Evolutionary conservation across 352 stramenopile species (phyloP).

Genomic region (Phytophthora podocarpi): DNA sequence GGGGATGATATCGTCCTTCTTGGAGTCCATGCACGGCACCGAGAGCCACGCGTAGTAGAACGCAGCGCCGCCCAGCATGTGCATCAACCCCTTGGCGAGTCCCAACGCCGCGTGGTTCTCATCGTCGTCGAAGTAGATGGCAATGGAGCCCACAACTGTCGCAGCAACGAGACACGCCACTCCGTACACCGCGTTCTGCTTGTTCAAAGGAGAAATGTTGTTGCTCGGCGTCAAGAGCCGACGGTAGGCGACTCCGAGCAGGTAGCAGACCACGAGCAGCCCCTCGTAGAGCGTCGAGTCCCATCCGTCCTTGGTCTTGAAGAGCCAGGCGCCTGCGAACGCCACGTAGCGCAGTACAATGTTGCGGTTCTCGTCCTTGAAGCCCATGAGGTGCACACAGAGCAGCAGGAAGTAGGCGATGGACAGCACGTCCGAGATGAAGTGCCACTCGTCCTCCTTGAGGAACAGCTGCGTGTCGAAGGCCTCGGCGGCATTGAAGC

Average conservation of each 20-base stretch:
- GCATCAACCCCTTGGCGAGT: constrained; percentile 70
- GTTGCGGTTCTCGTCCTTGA: constrained; percentile 81
- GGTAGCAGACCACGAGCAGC: constrained; percentile 64
- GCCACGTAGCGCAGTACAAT: constrained; percentile 87
- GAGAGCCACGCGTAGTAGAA: constrained; percentile 85
- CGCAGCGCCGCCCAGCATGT: constrained; percentile 61
- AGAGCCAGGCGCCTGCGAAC: constrained; percentile 84
- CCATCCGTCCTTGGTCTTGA: constrained; percentile 87
- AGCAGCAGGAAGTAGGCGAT: constrained; percentile 86
- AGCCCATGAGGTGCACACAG: constrained; percentile 87
- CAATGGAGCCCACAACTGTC: constrained; percentile 46
- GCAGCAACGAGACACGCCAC: constrained; percentile 51
- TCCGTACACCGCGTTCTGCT: constrained; percentile 58
- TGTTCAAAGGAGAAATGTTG: constrained; percentile 57
- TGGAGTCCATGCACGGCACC: constrained; percentile 80
- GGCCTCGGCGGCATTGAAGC: constrained; percentile 83
- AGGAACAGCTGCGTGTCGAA: constrained; percentile 74
- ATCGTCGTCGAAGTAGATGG: constrained; percentile 54
- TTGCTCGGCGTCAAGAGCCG: constrained; percentile 50
- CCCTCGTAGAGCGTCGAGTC: constrained; percentile 73
- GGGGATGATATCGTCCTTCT: constrained; percentile 82
- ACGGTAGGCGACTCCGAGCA: constrained; percentile 61
- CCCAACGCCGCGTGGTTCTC: constrained; percentile 53
- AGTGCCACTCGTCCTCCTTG: constrained; percentile 79
- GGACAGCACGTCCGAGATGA: constrained; percentile 89